Evolutionary conservation across 176 grass and related monocot genomes (phyloP), one percentile per base, ranked within the genome.

Genomic region (Phyllostachys edulis): DNA sequence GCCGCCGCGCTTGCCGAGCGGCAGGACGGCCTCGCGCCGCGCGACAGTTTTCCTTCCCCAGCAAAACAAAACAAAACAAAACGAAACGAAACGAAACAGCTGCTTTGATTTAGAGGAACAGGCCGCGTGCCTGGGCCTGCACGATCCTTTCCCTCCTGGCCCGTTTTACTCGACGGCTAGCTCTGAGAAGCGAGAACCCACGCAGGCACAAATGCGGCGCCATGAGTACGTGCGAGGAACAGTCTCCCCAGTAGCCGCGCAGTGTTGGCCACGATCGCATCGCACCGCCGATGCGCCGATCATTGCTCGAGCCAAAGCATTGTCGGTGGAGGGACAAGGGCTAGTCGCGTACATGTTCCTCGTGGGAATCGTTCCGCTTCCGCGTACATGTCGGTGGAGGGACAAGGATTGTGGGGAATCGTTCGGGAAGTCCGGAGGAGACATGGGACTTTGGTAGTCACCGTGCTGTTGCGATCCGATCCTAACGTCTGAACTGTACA

Each of bases 301-400:
- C 50, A 63, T 44, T 47, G 71, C 26, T 24, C 45, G 37, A 47
- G 1, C 40, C 57, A 73, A 57, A 75, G 67, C 59, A 13, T 32
- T 59, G 88, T 86, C 83, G 88, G 83, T 81, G 78, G 69, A 1
- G 44, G 64, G 71, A 64, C 65, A 78, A 16, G 24, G n/a, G 86
- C 13, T 52, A 38, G 81, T 75, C 36, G 62, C 61, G 1, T 46
- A 45, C 85, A 82, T 36, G 78, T 76, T 82, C 85, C 71, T 67
- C 72, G 71, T 57, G n/a, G n/a, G n/a, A n/a, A n/a, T n/a, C n/a
- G n/a, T n/a, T n/a, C n/a, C n/a, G n/a, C n/a, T n/a, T n/a, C n/a
- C n/a, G n/a, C n/a, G n/a, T n/a, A n/a, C n/a, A n/a, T 59, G 88
- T 86, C 83, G 88, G 83, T 81, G 78, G 69, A 1, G 44, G 64